Evolutionary conservation across 495 filamentous ascomycete species (phyloP), one percentile per base, ranked within the genome.

Genomic region (Talaromyces liani): DNA sequence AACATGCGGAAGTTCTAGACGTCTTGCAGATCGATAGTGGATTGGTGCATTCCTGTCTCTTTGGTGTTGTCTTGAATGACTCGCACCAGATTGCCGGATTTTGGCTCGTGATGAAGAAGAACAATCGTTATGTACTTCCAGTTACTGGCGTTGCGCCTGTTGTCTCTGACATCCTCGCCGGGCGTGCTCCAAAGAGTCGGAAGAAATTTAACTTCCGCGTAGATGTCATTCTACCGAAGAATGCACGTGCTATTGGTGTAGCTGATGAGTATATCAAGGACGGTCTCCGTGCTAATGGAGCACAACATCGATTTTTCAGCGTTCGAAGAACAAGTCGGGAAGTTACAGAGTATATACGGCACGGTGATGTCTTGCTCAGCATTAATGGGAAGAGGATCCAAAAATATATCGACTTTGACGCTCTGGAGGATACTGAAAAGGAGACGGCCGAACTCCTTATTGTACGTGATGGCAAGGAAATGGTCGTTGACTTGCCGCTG

Each of bases 231-330:
- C 39, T 34, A n/a, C 58, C 58, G 3, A 60, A 60, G 25, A 34
- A 60, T 47, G 58, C 58, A 3, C 58, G 58, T n/a, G 24, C 49
- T 10, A 45, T 60, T 7, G 58, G 58, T 9, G 58, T 60, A 45
- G 7, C 25, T 6, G 58, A 60, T 29, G 58, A 49, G 14, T 27
- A 60, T 60, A 60, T 60, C 10, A 27, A 24, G 9, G 22, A 16
- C 39, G 58, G 58, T 16, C 9, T 60, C 8, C 33, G 58, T 27
- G 39, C 39, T 8, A 60, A 60, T 47, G 58, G 58, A 16, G 58
- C 58, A 16, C 58, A 60, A 18, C 58, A 60, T 60, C 31, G 58
- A 60, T 60, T 60, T 29, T 60, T 60, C 58, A 25, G 58, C 39
- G 36, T 60, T 16, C 31, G 34, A 47, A 60, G 58, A 18, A n/a